These are phyloP conservation scores for Boletus putidus DNA, from an alignment of 1,284 basidiomycete species.

Conservation along the genomic window DNA sequence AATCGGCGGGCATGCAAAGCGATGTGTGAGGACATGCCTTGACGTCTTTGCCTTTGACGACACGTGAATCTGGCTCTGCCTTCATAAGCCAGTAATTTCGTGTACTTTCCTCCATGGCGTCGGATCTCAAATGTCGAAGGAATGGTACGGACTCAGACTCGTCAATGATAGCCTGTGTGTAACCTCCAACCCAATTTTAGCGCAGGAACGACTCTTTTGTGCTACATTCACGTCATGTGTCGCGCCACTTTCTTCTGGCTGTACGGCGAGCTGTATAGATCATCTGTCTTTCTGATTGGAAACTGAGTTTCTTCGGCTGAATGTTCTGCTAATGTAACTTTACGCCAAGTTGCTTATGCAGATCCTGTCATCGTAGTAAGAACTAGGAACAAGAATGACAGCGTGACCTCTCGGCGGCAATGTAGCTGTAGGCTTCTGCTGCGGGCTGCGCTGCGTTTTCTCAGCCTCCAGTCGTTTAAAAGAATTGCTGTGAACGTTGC, in stretches of 20 bases:
- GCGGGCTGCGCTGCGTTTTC: conserved; percentile 10
- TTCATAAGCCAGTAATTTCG: conserved; percentile 79
- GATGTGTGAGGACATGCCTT: conserved; percentile 55
- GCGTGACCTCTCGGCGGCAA: conserved; percentile 8
- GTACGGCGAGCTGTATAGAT: neutral
- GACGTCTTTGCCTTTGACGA: conserved; percentile 89
- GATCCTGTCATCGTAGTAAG: no score
- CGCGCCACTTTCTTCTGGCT: no score
- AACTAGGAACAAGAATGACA: neutral
- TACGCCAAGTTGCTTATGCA: no score
- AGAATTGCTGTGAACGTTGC: neutral
- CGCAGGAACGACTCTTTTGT: no score
- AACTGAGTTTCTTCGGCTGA: neutral
- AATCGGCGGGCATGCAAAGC: conserved; percentile 1
- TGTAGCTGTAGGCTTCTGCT: conserved; percentile 8
- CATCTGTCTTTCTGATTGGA: conserved; percentile 15
- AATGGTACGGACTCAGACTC: no score
- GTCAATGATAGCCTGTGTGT: no score
- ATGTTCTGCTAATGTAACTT: neutral
- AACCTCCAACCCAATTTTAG: no score
- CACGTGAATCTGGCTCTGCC: conserved; percentile 84
- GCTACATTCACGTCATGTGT: no score
- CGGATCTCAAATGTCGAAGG: no score
- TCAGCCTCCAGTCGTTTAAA: conserved; percentile 6
- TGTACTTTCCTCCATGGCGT: conserved; percentile 11